Evolutionary conservation across 345 rosid genomes (phyloP), one percentile per base, ranked within the genome.

Genomic region (Aurinia saxatilis): DNA sequence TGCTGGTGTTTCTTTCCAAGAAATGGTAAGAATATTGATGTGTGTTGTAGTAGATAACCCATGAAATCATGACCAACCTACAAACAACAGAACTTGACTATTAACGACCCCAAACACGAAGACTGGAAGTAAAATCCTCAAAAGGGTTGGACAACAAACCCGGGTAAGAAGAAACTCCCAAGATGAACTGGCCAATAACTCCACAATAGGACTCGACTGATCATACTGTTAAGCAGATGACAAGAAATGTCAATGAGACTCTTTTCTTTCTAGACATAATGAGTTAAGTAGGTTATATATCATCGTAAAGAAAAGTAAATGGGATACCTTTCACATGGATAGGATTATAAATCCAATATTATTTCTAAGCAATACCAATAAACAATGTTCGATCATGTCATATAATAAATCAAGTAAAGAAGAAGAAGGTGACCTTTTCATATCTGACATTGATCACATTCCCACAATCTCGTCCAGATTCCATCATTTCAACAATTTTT

Each of bases 101-200:
- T 49, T 3, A 64, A n/a, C 4, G 6, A 41, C 41, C 50, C 7
- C 52, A 40, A 40, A 48, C 53, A 39, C 8, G 9, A 33, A 54
- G 75, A 27, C 62, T 29, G 39, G 18, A 42, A 59, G 39, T 50
- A 8, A 17, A n/a, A 66, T 27, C 31, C 27, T 58, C 41, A 29
- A 66, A 66, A 37, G 4, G 7, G 15, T 10, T 57, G 7, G 54
- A 30, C 13, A 50, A 56, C 71, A 60, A 72, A 91, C 98, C 87
- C 98, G 78, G 65, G 66, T 60, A 33, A 81, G 63, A 50, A 91
- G 86, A 72, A 84, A 77, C 62, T 61, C 68, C 96, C 98, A 91
- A 3, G 87, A 79, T 3, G 88, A 40, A 70, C 59, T 55, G 27
- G 81, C 62, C 68, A 91, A 63, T 72, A 78, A 80, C 72, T 86